Conservation (phyloP, 2,329 filamentous ascomycete species). For the Bimuria novae-zelandiae region DNA sequence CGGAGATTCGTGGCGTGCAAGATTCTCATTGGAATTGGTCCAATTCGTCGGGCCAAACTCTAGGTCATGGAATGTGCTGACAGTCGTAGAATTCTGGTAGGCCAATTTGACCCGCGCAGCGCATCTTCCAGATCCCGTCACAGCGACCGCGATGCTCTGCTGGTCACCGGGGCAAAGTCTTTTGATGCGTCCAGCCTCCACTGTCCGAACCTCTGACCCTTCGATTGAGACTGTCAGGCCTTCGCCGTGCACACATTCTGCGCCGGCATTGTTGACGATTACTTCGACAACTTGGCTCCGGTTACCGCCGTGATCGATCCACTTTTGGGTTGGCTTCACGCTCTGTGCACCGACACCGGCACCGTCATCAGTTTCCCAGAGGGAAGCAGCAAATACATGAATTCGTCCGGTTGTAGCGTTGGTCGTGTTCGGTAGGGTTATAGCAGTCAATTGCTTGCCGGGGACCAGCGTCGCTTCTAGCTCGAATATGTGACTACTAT, state of each 20-base stretch:
- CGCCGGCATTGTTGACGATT: constrained; percentile 27
- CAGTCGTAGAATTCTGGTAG: constrained; percentile 23
- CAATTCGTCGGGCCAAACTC: constrained; percentile 12
- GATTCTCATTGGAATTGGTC: constrained; percentile 20
- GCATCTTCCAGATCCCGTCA: constrained; percentile 38
- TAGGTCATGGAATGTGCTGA: constrained; percentile 2
- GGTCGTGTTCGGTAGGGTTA: constrained; percentile 49
- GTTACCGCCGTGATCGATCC: constrained; percentile 39
- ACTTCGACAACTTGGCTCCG: constrained; percentile 44
- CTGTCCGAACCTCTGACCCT: constrained; percentile 40
- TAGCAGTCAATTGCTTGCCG: constrained; percentile 45
- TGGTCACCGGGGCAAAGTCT: constrained; percentile 49
- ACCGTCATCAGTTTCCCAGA: constrained; percentile 27
- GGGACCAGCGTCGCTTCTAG: constrained; percentile 46
- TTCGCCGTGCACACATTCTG: constrained; percentile 14
- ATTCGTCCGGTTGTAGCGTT: constrained; percentile 45
- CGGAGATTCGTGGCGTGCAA: constrained; percentile 51
- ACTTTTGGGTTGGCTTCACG: constrained; percentile 49
- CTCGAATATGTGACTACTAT: constrained; percentile 54
- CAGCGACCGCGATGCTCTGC: constrained; percentile 35
- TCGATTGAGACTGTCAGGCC: constrained; percentile 19
- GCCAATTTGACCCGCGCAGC: constrained; percentile 36
- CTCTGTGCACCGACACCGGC: constrained; percentile 38
- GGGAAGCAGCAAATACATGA: constrained; percentile 47
- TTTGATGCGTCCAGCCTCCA: constrained; percentile 44